Evolutionary conservation across 306 rosid species (phyloP).

Genomic region (Sphenostylis stenocarpa): DNA sequence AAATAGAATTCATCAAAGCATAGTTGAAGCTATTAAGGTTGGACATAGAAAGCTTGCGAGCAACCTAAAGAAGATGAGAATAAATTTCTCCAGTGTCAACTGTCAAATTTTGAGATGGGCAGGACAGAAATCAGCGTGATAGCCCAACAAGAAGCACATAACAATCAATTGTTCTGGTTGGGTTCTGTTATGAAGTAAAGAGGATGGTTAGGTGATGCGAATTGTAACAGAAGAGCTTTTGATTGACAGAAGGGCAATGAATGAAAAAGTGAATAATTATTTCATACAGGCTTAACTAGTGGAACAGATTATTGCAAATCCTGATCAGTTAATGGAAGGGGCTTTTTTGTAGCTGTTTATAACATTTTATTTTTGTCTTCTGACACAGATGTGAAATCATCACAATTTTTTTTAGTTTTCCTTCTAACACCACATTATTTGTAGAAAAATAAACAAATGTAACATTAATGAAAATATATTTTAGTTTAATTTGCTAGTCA

Average conservation of each 20-base stretch:
- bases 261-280: neutral
- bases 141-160: neutral
- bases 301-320: neutral
- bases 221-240: neutral
- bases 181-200: neutral
- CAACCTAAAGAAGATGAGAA: neutral
- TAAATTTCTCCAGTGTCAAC: neutral
- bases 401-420: neutral
- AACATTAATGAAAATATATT: constrained; percentile 8
- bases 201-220: neutral
- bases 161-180: neutral
- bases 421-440: neutral
- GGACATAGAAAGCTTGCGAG: neutral
- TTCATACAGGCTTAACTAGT: neutral
- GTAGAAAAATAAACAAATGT: neutral
- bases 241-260: neutral
- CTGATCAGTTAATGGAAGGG: neutral
- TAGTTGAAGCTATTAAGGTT: neutral
- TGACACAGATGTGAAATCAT: neutral
- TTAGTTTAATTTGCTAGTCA: neutral
- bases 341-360: neutral
- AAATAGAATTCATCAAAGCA: neutral
- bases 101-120: neutral
- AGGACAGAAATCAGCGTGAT: neutral
- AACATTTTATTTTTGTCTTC: neutral